These are phyloP conservation scores for Thelonectria olida DNA, from an alignment of 2,329 filamentous ascomycete genomes.

Conservation along the genomic window DNA sequence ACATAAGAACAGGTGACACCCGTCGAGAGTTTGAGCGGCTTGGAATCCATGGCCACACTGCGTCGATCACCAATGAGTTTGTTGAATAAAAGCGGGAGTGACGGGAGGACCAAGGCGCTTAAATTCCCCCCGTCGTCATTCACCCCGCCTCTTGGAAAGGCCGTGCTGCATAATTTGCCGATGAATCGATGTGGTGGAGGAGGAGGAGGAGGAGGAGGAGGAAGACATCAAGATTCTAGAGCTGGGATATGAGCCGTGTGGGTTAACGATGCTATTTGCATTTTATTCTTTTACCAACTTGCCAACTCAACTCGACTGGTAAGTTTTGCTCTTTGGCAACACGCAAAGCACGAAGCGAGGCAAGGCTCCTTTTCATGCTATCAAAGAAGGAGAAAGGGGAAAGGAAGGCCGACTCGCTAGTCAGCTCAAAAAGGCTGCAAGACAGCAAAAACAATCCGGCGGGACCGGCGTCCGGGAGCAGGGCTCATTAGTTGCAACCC, in stretches of 20 bases:
- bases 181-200: slow-evolving; percentile 5
- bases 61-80: slow-evolving; percentile 1
- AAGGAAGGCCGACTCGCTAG: no score
- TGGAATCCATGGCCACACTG: slow-evolving; percentile 9
- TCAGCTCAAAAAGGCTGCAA: no score
- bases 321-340: no score
- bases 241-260: no score
- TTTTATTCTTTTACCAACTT: no score
- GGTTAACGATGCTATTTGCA: no score
- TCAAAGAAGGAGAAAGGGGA: no score
- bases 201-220: neutral
- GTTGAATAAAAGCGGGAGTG: slow-evolving; percentile 8
- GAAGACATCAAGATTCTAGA: no score
- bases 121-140: neutral
- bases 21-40: slow-evolving; percentile 3
- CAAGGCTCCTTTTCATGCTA: neutral
- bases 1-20: neutral
- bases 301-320: no score
- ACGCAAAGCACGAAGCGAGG: neutral
- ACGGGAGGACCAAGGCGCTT: slow-evolving; percentile 7
- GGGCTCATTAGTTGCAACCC: slow-evolving; percentile 9
- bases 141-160: neutral
- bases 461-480: slow-evolving; percentile 2
- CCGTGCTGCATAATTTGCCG: neutral
- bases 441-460: slow-evolving; percentile 12